These are phyloP conservation scores for Lagenidium giganteum DNA, from an alignment of 352 stramenopile genomes.

Conservation along the genomic window DNA sequence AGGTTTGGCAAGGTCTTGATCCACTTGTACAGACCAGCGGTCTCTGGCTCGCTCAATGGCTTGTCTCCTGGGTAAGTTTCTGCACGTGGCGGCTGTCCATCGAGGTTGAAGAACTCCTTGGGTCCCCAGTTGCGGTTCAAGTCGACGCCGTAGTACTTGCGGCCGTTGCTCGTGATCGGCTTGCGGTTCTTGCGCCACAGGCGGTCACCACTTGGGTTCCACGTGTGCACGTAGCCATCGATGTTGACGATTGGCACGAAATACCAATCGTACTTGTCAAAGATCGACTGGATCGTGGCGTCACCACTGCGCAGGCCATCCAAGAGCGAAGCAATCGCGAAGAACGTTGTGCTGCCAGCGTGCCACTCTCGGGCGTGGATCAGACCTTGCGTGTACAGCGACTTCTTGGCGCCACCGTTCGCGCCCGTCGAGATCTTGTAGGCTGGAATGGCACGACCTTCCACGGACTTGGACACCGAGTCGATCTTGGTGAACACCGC, in stretches of 20 bases:
- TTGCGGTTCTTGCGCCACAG: slow-evolving; percentile 30
- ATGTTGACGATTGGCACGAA: slow-evolving; percentile 32
- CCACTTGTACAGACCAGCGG: slow-evolving; percentile 6
- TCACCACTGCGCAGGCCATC: slow-evolving; percentile 20
- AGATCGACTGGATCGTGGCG: slow-evolving; percentile 12
- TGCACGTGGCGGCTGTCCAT: too few species aligned
- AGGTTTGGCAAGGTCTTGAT: slow-evolving; percentile 9
- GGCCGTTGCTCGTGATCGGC: slow-evolving; percentile 6
- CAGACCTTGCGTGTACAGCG: slow-evolving; percentile 22
- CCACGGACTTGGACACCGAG: slow-evolving; percentile 17
- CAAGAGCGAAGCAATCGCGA: slow-evolving; percentile 20
- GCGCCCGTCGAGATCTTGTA: slow-evolving; percentile 23
- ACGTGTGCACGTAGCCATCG: slow-evolving; percentile 25
- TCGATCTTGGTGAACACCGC: slow-evolving; percentile 18
- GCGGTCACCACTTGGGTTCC: slow-evolving; percentile 14
- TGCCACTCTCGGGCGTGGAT: slow-evolving; percentile 32
- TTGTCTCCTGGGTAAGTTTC: slow-evolving; percentile 20
- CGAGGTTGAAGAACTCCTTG: slow-evolving; percentile 18
- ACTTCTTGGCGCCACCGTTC: slow-evolving; percentile 8
- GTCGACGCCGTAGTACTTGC: slow-evolving; percentile 17
- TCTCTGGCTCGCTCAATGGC: slow-evolving; percentile 22
- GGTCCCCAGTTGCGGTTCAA: slow-evolving; percentile 32
- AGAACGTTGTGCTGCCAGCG: slow-evolving; percentile 20
- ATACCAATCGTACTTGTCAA: slow-evolving; percentile 25
- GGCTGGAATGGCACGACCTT: slow-evolving; percentile 16